A percentile compares a stretch with the other conserved stretches of the same genome.
phyloP scores from a whole-genome alignment of 2,329 filamentous ascomycete species.

The Exophiala oligosperma region DNA sequence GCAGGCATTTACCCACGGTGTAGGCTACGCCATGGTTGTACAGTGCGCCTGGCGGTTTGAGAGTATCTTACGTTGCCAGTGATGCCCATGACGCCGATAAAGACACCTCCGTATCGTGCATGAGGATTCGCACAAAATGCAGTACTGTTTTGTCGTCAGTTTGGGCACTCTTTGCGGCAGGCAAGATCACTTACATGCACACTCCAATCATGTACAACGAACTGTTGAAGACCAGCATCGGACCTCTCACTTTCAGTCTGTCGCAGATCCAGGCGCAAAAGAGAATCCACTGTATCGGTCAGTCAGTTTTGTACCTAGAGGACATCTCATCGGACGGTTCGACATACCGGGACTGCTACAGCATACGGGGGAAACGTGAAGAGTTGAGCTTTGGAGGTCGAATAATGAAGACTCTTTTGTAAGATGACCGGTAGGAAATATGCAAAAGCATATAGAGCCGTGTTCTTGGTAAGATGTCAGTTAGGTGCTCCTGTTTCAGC shows the following conservation, averaged over 20 bases:
- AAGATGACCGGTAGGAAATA: constrained; percentile 75
- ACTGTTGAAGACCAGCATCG: constrained; percentile 66
- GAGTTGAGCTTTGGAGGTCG: constrained; percentile 64
- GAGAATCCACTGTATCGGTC: constrained; percentile 2
- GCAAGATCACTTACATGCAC: constrained; percentile 35
- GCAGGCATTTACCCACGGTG: too few species aligned
- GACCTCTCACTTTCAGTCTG: constrained; percentile 64
- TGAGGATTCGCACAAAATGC: constrained; percentile 59
- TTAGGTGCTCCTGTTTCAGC: neutral
- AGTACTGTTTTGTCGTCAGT: neutral
- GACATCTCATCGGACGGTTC: neutral
- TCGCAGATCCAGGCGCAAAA: constrained; percentile 60
- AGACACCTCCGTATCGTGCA: constrained; percentile 70
- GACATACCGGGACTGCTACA: constrained; percentile 37
- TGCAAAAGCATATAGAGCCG: constrained; percentile 5
- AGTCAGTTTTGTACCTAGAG: neutral
- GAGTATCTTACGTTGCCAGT: constrained; percentile 63
- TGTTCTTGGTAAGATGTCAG: neutral
- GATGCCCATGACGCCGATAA: constrained; percentile 69
- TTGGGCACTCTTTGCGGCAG: neutral
- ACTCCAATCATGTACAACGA: constrained; percentile 67
- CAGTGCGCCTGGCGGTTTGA: too few species aligned
- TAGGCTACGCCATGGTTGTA: too few species aligned
- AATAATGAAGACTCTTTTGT: constrained; percentile 61
- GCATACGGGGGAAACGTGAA: constrained; percentile 70